A percentile compares a stretch with the other conserved stretches of the same genome.
Conservation (phyloP, 352 stramenopile genomes). For the Globisporangium carolinianum region DNA sequence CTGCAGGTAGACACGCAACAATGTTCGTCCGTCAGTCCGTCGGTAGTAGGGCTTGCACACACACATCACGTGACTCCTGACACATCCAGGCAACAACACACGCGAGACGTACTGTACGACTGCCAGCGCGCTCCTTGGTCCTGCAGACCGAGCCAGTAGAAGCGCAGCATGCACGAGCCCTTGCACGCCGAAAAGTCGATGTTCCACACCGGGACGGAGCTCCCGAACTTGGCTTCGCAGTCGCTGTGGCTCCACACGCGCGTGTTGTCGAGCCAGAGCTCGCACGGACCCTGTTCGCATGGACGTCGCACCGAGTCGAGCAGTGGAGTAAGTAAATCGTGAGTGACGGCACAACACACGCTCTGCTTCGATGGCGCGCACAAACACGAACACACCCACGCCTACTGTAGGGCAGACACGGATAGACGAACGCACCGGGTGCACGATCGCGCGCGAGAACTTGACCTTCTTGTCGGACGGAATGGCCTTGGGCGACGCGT, state of each 20-base stretch:
- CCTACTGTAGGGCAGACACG: too few species aligned
- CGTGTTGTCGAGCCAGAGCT: slow-evolving; percentile 39
- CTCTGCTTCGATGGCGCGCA: too few species aligned
- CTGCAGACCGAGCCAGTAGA: slow-evolving; percentile 46
- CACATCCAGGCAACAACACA: background rate
- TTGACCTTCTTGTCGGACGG: slow-evolving; percentile 22
- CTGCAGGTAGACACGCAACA: too few species aligned
- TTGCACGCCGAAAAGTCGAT: slow-evolving; percentile 35
- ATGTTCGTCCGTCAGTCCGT: too few species aligned
- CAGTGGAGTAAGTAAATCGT: background rate
- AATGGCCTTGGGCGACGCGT: slow-evolving; percentile 23
- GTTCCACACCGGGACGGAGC: slow-evolving; percentile 16
- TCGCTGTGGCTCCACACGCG: slow-evolving; percentile 27
- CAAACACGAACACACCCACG: too few species aligned
- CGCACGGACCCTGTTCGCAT: slow-evolving; percentile 24
- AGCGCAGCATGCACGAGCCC: slow-evolving; percentile 26
- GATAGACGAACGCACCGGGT: slow-evolving; percentile 12
- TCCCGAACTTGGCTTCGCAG: slow-evolving; percentile 20
- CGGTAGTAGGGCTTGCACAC: too few species aligned
- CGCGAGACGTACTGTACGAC: slow-evolving; percentile 26
- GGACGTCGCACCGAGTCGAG: background rate
- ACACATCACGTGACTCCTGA: too few species aligned
- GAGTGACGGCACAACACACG: slow-evolving; percentile 15
- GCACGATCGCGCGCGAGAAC: slow-evolving; percentile 21
- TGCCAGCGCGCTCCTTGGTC: slow-evolving; percentile 23